A percentile compares a stretch with the other conserved stretches of the same genome.
These are phyloP conservation scores for Leishmania major DNA, from an alignment of 208 protist species.

Conservation along the genomic window DNA sequence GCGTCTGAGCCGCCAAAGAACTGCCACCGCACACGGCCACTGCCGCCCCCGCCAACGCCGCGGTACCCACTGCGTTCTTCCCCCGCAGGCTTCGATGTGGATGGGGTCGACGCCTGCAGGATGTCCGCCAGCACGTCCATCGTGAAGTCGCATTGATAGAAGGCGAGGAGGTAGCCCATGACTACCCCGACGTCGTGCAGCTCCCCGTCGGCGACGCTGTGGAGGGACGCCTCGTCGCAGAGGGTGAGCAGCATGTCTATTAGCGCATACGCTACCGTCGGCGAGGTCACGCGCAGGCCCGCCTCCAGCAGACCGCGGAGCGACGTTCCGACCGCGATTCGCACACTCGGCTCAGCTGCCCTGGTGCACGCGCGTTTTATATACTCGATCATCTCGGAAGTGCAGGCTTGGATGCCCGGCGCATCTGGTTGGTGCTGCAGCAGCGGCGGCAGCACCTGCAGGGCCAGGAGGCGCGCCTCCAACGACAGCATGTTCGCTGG, in stretches of 20 bases:
- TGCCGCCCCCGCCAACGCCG: constrained; percentile 2
- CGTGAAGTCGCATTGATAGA: constrained; percentile 46
- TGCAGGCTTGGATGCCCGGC: constrained; percentile 9
- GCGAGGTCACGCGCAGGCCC: constrained; percentile 29
- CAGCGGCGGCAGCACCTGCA: constrained; percentile 40
- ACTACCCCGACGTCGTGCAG: constrained; percentile 40
- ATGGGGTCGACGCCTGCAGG: constrained; percentile 14
- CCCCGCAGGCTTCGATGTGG: constrained; percentile 10
- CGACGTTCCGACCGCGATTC: constrained; percentile 35
- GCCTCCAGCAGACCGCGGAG: constrained; percentile 36
- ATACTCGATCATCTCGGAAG: constrained; percentile 44
- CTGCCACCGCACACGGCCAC: constrained; percentile 33
- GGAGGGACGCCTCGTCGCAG: constrained; percentile 30
- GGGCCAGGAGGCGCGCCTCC: constrained; percentile 40
- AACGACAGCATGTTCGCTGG: constrained; percentile 43
- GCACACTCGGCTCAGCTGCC: constrained; percentile 28
- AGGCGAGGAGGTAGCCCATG: constrained; percentile 49
- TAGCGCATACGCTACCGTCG: constrained; percentile 25
- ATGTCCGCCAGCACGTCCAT: constrained; percentile 24
- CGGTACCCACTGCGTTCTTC: constrained; percentile 23
- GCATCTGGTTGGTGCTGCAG: constrained; percentile 27
- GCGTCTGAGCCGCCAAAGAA: constrained; percentile 53
- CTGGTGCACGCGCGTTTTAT: constrained; percentile 30
- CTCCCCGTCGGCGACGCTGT: constrained; percentile 23
- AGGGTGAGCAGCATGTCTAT: constrained; percentile 33